Conservation (phyloP, 208 protist species). For the Vickermania ingenoplastis region DNA sequence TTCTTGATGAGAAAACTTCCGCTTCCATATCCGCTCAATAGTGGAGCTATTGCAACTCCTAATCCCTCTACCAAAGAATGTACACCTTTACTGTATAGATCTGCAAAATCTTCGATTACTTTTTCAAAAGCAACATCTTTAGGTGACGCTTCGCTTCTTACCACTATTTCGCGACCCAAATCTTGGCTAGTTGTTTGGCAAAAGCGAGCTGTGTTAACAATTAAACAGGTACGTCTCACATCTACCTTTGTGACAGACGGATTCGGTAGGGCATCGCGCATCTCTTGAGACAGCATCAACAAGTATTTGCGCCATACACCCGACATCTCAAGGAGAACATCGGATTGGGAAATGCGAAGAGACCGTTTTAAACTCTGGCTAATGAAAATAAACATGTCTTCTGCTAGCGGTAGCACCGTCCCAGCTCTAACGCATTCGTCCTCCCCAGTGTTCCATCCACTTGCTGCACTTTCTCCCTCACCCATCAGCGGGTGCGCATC, state of each 20-base stretch:
- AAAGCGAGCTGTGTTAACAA: conserved; percentile 81
- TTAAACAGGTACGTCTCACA: conserved; percentile 69
- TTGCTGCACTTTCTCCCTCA: conserved; percentile 61
- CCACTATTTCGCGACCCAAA: conserved; percentile 74
- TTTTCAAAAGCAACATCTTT: conserved; percentile 69
- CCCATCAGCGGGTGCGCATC: conserved; percentile 68
- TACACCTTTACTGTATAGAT: conserved; percentile 57
- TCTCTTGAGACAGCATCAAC: conserved; percentile 29
- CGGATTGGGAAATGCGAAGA: conserved; percentile 75
- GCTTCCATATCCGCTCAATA: conserved; percentile 46
- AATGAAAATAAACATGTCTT: conserved; percentile 89
- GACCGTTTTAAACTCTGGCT: conserved; percentile 82
- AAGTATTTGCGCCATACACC: conserved; percentile 78
- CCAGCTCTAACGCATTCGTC: conserved; percentile 38
- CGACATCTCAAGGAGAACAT: conserved; percentile 81
- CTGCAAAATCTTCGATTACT: conserved; percentile 59
- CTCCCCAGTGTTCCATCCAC: conserved; percentile 52
- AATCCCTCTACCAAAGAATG: conserved; percentile 56
- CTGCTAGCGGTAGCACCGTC: conserved; percentile 53
- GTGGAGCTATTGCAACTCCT: conserved; percentile 31
- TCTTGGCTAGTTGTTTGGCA: conserved; percentile 67
- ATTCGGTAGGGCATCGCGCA: conserved; percentile 26
- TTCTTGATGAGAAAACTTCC: background rate
- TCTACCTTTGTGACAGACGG: conserved; percentile 31
- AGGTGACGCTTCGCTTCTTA: conserved; percentile 44